Conservation (phyloP, 2,329 filamentous ascomycete genomes). For the Penicillium sp. region DNA sequence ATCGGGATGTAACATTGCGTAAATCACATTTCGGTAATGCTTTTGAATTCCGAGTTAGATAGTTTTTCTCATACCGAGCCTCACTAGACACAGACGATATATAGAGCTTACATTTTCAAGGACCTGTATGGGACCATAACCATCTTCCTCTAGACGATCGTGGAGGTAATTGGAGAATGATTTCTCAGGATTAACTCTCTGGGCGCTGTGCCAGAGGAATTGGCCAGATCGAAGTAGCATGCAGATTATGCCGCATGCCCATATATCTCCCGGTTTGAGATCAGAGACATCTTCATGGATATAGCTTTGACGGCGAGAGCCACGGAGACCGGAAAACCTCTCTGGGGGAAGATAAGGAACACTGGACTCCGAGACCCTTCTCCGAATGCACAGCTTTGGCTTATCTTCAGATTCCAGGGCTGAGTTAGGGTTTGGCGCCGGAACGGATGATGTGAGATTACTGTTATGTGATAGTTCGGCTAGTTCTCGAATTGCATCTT, state of each 20-base stretch:
- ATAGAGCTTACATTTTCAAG: conserved; percentile 2
- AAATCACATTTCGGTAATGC: conserved; percentile 7
- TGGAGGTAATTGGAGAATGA: conserved; percentile 3
- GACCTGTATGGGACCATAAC: conserved; percentile 1
- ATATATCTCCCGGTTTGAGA: conserved; percentile 5
- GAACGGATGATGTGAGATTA: background rate
- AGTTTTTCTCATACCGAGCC: background rate
- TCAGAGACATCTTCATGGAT: background rate
- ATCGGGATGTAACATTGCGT: conserved; percentile 11
- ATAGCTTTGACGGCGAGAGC: background rate
- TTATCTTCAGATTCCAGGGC: background rate
- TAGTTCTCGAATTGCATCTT: conserved; percentile 4
- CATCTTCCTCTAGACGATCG: background rate
- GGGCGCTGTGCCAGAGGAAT: conserved; percentile 2
- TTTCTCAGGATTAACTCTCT: background rate
- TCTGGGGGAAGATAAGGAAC: conserved; percentile 10
- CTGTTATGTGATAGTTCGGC: background rate
- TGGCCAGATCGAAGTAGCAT: background rate
- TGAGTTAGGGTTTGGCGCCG: background rate
- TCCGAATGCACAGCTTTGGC: background rate
- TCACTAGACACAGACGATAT: background rate
- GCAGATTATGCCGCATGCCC: conserved; percentile 8
- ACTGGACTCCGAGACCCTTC: background rate
- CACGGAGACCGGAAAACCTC: conserved; percentile 1
- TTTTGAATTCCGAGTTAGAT: conserved; percentile 1